Base-by-base conservation (phyloP, 1,284 basidiomycete species). In the Agroathelia rolfsii region DNA sequence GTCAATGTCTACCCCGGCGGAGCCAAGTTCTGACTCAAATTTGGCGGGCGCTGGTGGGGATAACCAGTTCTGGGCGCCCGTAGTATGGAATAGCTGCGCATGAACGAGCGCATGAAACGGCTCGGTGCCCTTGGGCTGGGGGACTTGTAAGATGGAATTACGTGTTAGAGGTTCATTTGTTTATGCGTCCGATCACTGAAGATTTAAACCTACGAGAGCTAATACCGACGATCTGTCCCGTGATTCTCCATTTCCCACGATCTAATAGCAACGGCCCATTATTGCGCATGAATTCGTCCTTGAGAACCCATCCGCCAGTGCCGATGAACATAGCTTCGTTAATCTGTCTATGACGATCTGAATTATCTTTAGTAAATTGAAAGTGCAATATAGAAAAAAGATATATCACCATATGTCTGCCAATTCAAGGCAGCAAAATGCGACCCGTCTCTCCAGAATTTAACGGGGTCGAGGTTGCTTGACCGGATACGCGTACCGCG, bases 391-490 rank as follows among this genome's bases (percentile, higher is more conserved):
- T n/a, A n/a, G n/a, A n/a, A n/a, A n/a, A n/a, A n/a, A n/a, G n/a
- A n/a, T n/a, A n/a, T n/a, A n/a, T n/a, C n/a, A n/a, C n/a, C 64
- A 44, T 61, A 72, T 11, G 52, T 56, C 51, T 80, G 77, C 74
- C 74, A 78, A 46, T 81, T 81, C 25, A 81, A 51, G 18, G 71
- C 66, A 5, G 64, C 65, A n/a, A 80, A 61, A 32, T 80, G 76
- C 2, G 70, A 65, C 3, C 77, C 72, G 24, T 52, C 59, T 10
- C 64, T 57, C 77, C 76, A 80, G 45, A 71, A 70, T n/a, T 50
- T 45, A 10, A 68, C 48, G 0, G 72, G 66, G 28, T 69, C 55
- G 34, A 71, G 55, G 46, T 78, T 77, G 41, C 56, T 62, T 2
- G 71, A 73, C 4, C 48, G 48, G 30, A 80, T 64, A 10, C 77